phyloP scores from a whole-genome alignment of 345 rosid species.

The Cochlearia excelsa region DNA sequence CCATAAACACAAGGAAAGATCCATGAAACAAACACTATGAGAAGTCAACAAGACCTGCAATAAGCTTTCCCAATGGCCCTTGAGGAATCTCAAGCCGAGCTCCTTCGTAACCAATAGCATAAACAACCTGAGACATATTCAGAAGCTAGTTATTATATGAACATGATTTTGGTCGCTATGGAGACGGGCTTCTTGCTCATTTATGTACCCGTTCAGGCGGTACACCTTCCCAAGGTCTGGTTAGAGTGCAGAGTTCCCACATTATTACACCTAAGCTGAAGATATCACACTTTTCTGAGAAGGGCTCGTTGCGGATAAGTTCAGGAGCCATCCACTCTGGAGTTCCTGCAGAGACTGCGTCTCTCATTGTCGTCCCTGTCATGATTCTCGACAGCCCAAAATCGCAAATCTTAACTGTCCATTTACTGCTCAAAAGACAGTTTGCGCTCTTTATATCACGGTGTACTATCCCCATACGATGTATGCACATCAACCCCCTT shows the following conservation, averaged over 20 bases:
- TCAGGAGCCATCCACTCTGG: constrained; percentile 99
- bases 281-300: constrained; percentile 94
- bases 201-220: constrained; percentile 76
- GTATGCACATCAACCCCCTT: constrained; percentile 99
- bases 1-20: constrained; percentile 9
- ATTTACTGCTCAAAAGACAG: constrained; percentile 87
- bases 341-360: constrained; percentile 89
- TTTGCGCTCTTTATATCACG: constrained; percentile 86
- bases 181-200: constrained; percentile 7
- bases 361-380: constrained; percentile 65
- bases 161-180: background rate
- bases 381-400: constrained; percentile 93
- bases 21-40: background rate
- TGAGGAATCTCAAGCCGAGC: constrained; percentile 85
- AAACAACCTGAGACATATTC: constrained; percentile 61
- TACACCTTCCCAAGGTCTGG: constrained; percentile 96
- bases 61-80: constrained; percentile 82
- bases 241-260: constrained; percentile 96
- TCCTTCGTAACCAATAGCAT: constrained; percentile 82
- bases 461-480: constrained; percentile 93
- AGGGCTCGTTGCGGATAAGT: constrained; percentile 83
- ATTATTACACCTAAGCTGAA: constrained; percentile 97
- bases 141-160: constrained; percentile 9
- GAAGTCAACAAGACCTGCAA: constrained; percentile 54
- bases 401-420: constrained; percentile 93